Percentiles rank a stretch among this genome's conserved stretches.
Conservation (phyloP, 2,329 filamentous ascomycete genomes). For the Mycosphaerella sp. region DNA sequence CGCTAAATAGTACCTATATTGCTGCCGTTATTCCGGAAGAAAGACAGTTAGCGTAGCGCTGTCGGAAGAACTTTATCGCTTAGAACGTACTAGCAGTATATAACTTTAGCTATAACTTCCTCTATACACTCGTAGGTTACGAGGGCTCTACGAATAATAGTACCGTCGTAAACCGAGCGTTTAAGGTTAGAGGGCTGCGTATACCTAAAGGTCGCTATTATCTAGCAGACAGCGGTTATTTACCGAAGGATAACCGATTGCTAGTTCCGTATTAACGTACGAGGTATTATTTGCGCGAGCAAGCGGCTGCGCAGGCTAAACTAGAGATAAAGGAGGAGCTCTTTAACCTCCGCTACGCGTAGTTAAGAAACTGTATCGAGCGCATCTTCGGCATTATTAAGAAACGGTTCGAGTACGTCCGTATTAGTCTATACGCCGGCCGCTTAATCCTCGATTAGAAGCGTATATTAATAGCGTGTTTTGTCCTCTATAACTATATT, state of each 20-base stretch:
- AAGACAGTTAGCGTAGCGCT: neutral
- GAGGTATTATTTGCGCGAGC: neutral
- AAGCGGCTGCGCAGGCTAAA: neutral
- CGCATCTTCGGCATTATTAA: slow-evolving; percentile 2
- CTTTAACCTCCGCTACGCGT: slow-evolving; percentile 4
- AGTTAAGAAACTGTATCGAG: slow-evolving; percentile 3
- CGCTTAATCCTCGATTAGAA: neutral
- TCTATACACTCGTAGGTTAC: neutral
- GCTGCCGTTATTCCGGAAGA: neutral
- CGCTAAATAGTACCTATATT: neutral
- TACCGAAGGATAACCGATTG: neutral
- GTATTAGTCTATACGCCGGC: neutral
- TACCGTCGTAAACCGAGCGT: neutral
- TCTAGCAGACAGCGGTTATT: neutral
- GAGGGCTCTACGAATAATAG: neutral
- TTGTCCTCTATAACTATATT: neutral
- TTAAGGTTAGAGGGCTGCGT: neutral
- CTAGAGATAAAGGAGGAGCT: slow-evolving; percentile 5
- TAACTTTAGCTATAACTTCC: neutral
- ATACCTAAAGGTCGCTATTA: neutral
- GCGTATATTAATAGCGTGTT: neutral
- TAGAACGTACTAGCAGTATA: neutral
- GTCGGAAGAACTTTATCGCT: neutral
- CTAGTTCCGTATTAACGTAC: neutral
- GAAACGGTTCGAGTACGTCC: neutral